Conservation (phyloP, 495 filamentous ascomycete genomes). For the Collariella sp. region DNA sequence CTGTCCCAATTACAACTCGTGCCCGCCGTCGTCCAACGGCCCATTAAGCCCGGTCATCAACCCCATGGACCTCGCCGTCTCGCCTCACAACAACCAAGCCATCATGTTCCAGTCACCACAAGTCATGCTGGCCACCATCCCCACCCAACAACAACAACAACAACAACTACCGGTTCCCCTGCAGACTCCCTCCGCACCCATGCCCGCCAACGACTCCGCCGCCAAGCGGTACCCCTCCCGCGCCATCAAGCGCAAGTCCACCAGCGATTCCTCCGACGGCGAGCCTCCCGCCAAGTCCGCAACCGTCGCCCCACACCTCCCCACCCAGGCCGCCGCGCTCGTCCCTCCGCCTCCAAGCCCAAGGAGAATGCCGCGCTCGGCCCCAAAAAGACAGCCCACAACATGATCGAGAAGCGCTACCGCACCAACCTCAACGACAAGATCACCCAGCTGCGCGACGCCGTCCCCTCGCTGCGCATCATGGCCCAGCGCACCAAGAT, state of each 20-base stretch:
- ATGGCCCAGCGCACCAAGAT: conserved; percentile 20
- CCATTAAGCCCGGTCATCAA: conserved; percentile 25
- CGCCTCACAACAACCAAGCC: not conserved
- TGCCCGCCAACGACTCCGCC: not conserved
- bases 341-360: conserved; percentile 1
- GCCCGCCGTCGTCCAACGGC: conserved; percentile 1
- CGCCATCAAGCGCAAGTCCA: conserved; percentile 26
- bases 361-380: conserved; percentile 2
- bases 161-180: not conserved
- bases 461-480: conserved; percentile 36
- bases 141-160: not conserved
- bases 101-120: conserved; percentile 13
- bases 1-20: conserved; percentile 2
- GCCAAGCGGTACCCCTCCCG: conserved; percentile 17
- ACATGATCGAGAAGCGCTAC: conserved; percentile 44
- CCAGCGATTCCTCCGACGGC: conserved; percentile 11
- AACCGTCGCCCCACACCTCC: not conserved
- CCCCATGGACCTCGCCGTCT: conserved; percentile 23
- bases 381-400: conserved; percentile 36
- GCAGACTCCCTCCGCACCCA: not conserved
- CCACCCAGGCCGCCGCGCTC: not conserved
- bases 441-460: conserved; percentile 40
- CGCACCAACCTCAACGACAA: conserved; percentile 46
- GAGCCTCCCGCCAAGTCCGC: conserved; percentile 8
- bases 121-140: conserved; percentile 2